Percentiles rank a stretch among this genome's conserved stretches.
phyloP scores from a whole-genome alignment of 257 asterid genomes.

The Striga asiatica region DNA sequence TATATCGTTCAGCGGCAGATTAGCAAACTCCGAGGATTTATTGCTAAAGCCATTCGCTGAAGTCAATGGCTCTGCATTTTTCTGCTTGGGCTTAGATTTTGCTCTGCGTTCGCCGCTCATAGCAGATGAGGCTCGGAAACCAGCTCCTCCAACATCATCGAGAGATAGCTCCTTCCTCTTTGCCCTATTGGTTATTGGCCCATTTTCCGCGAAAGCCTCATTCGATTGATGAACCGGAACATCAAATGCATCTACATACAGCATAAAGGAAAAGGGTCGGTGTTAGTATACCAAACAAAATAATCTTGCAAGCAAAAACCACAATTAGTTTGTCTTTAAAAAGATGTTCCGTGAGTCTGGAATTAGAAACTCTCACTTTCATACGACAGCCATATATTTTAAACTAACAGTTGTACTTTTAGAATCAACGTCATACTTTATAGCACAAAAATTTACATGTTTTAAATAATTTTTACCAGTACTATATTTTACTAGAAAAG shows the following conservation, averaged over 20 bases:
- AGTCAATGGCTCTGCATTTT: constrained; percentile 74
- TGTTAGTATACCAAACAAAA: background rate
- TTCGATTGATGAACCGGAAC: constrained; percentile 16
- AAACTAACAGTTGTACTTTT: too few species aligned
- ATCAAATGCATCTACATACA: constrained; percentile 36
- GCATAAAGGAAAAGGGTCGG: background rate
- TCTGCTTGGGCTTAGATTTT: constrained; percentile 71
- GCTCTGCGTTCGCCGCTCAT: constrained; percentile 76
- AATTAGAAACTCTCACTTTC: too few species aligned
- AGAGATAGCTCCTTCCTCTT: constrained; percentile 58
- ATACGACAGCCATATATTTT: too few species aligned
- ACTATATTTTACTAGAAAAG: too few species aligned
- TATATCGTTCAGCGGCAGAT: constrained; percentile 38
- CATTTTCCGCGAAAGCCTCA: constrained; percentile 36
- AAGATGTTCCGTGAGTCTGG: too few species aligned
- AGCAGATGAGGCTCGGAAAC: constrained; percentile 37
- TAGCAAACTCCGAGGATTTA: constrained; percentile 30
- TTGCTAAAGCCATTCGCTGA: constrained; percentile 44
- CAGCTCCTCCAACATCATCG: constrained; percentile 46
- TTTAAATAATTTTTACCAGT: too few species aligned
- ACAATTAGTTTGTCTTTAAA: too few species aligned
- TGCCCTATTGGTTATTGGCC: constrained; percentile 56
- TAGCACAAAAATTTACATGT: too few species aligned
- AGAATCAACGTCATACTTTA: too few species aligned
- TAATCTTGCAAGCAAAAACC: background rate